Conservation (phyloP, 2,329 filamentous ascomycete genomes). For the Aspergillus brunneoviolaceus region DNA sequence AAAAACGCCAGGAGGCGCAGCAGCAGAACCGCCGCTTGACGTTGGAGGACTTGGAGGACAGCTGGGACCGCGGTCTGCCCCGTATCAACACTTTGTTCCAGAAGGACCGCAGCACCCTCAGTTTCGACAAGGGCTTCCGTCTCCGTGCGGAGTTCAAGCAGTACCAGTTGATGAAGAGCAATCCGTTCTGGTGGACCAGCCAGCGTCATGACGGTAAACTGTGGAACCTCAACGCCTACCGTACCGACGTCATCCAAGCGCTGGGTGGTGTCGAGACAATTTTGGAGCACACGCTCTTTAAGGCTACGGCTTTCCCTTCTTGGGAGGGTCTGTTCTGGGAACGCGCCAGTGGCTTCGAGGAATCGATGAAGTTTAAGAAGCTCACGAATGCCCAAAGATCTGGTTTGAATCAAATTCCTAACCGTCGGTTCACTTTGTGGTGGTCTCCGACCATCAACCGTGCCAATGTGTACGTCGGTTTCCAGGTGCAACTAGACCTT, state of each 20-base stretch:
- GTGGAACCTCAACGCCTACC: constrained; percentile 94
- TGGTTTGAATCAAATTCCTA: constrained; percentile 97
- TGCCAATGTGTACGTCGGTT: constrained; percentile 97
- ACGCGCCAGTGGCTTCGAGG: constrained; percentile 59
- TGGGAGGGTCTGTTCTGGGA: constrained; percentile 98
- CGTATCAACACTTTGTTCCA: constrained; percentile 99
- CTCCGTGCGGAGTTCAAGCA: constrained; percentile 95
- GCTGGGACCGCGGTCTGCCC: constrained; percentile 95
- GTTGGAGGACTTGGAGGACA: constrained; percentile 93
- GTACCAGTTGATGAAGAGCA: constrained; percentile 98
- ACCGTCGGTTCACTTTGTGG: constrained; percentile 97
- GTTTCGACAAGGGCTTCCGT: constrained; percentile 98
- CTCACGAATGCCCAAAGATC: constrained; percentile 94
- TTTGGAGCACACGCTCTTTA: constrained; percentile 93
- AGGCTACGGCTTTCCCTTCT: constrained; percentile 91
- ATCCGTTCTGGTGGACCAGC: constrained; percentile 99
- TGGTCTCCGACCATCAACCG: constrained; percentile 94
- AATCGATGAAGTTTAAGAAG: constrained; percentile 96
- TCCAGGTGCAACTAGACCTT: constrained; percentile 96
- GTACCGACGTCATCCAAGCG: constrained; percentile 95
- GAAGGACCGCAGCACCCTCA: constrained; percentile 93
- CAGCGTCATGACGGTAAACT: constrained; percentile 95
- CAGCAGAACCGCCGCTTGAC: constrained; percentile 95
- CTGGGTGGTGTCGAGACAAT: constrained; percentile 97
- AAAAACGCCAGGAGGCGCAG: constrained; percentile 94